Percentiles rank a stretch among this genome's conserved stretches.
Evolutionary conservation across 2,329 filamentous ascomycete genomes (phyloP).

Genomic region (Emergomyces africanus): DNA sequence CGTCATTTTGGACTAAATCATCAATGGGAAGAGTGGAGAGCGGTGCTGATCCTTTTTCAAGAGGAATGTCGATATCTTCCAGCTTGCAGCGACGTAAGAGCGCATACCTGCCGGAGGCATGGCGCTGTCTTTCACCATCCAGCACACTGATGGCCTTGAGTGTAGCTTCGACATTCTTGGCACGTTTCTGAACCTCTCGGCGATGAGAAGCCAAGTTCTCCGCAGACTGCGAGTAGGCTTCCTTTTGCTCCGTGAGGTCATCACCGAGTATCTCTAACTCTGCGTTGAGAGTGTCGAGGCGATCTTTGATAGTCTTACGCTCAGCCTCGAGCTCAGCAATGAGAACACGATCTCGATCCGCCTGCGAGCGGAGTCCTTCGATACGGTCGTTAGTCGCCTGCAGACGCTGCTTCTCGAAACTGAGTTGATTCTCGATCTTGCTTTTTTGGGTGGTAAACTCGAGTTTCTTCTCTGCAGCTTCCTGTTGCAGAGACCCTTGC

Average conservation of each 20-base stretch:
- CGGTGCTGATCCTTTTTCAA: constrained; percentile 54
- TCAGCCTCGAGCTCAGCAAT: constrained; percentile 58
- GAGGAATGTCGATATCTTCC: constrained; percentile 79
- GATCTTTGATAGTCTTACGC: constrained; percentile 60
- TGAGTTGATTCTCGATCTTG: constrained; percentile 47
- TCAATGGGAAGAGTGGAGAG: constrained; percentile 80
- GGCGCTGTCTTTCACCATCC: constrained; percentile 79
- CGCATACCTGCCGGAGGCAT: constrained; percentile 70
- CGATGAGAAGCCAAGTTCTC: constrained; percentile 69
- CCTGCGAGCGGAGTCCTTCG: constrained; percentile 51
- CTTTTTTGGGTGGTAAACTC: constrained; percentile 71
- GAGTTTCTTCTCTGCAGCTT: constrained; percentile 73
- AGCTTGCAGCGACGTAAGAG: constrained; percentile 81
- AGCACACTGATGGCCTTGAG: constrained; percentile 63
- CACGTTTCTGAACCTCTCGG: constrained; percentile 68
- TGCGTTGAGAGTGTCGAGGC: constrained; percentile 58
- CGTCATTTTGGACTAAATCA: constrained; percentile 62
- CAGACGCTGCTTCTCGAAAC: constrained; percentile 57
- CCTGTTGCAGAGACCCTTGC: constrained; percentile 83
- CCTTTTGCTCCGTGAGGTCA: constrained; percentile 54
- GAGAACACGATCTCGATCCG: constrained; percentile 53
- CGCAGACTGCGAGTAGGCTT: constrained; percentile 53
- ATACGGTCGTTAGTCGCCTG: constrained; percentile 58
- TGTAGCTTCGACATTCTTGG: constrained; percentile 65
- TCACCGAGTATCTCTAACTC: constrained; percentile 67